Percentiles rank a stretch among this genome's conserved stretches.
These are phyloP conservation scores for Colletotrichum limetticola DNA, from an alignment of 2,329 filamentous ascomycete genomes.

Conservation along the genomic window DNA sequence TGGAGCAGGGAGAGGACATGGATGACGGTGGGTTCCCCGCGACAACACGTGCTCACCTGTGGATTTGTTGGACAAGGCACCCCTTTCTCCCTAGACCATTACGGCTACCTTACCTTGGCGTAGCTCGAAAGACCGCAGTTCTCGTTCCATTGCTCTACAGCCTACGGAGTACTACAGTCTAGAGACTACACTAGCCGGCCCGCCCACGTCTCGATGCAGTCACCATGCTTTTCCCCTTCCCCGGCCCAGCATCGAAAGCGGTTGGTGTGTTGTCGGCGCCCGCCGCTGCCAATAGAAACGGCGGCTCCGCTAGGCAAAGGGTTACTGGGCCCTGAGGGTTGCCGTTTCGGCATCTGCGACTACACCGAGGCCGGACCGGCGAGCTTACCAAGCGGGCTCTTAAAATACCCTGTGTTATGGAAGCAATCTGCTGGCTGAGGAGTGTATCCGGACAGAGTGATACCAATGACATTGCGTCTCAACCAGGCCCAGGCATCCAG, in stretches of 20 bases:
- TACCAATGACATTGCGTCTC: background rate
- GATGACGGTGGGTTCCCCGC: slow-evolving; percentile 2
- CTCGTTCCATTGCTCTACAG: background rate
- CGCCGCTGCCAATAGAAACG: background rate
- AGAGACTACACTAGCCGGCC: too few species aligned
- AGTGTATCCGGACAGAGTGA: background rate
- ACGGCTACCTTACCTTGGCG: background rate
- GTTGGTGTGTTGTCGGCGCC: background rate
- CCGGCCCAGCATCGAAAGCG: background rate
- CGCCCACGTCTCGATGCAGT: background rate
- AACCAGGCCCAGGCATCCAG: background rate
- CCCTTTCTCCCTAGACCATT: background rate
- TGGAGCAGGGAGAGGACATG: slow-evolving; percentile 14
- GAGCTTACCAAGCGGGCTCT: slow-evolving; percentile 17
- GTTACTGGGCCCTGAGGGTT: background rate
- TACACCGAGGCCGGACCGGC: background rate
- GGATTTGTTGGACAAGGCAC: background rate
- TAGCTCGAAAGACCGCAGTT: background rate
- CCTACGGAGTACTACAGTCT: background rate
- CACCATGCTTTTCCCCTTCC: background rate
- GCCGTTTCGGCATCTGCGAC: background rate
- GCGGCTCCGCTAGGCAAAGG: background rate
- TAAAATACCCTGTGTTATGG: slow-evolving; percentile 22
- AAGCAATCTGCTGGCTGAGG: background rate
- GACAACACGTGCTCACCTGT: slow-evolving; percentile 17